Base-by-base conservation (phyloP, 2,329 filamentous ascomycete species). In the Aspergillus carbonarius region DNA sequence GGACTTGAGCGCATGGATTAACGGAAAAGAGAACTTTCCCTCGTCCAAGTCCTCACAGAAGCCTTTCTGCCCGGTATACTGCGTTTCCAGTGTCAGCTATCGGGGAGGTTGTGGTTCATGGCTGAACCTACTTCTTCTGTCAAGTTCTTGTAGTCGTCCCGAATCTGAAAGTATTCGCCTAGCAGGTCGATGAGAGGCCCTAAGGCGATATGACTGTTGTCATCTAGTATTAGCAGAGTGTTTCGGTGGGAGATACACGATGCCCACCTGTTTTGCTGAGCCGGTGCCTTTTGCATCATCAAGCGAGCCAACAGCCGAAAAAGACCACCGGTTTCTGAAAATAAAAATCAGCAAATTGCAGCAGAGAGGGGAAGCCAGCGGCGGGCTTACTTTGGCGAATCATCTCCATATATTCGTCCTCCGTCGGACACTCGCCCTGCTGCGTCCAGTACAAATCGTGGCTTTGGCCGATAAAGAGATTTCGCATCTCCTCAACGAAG, bases 11-110 rank as follows among this genome's bases (percentile, higher is more conserved):
- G 44, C 53, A 79, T 96, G 91, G 68, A 96, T 93, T 68, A 96
- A 86, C 44, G 91, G 91, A 72, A 96, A 96, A 34, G 88, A 92
- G 79, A 96, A 96, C 81, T 96, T 96, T 64, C 92, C 92, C 78
- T 96, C 61, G 23, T 59, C 56, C 17, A 63, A 40, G 34, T 59
- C 57, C 13, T 63, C 53, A 30, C 92, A 95, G 68, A 95, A 84
- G 55, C 92, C 93, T 79, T 96, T 97, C 76, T 95, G 92, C 63
- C 87, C 81, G 40, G 85, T 86, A 79, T 96, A 96, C 71, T 87
- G 81, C 30, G 76, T 20, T 5, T 5, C 75, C 5, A 5, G 6
- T 3, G 17, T 44, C 12, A 30, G n/a, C 8, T 3, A 12, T 3
- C 1, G 10, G 30, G 30, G 30, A 10, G 6, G 3, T 7, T 9